Evolutionary conservation across 2,329 filamentous ascomycete genomes (phyloP).

Genomic region (Ascochyta rabiei): DNA sequence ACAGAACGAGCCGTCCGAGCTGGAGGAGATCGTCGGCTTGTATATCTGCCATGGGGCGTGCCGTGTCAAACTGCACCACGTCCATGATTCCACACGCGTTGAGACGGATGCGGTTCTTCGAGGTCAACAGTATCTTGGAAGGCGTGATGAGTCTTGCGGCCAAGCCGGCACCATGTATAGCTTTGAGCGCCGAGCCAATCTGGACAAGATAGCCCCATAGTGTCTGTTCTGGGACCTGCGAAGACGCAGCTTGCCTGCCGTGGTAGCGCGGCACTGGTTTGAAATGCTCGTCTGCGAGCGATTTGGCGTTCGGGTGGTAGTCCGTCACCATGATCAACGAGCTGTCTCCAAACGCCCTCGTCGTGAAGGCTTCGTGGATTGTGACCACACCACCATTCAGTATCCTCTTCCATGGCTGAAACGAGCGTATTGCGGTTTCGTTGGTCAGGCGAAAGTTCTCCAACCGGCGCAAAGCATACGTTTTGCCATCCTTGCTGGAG

Average conservation of each 20-base stretch:
- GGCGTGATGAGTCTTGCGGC: constrained; percentile 86
- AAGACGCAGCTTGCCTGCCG: constrained; percentile 43
- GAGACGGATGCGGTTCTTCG: constrained; percentile 86
- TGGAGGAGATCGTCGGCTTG: constrained; percentile 88
- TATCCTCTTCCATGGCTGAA: constrained; percentile 88
- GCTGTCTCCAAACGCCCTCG: constrained; percentile 89
- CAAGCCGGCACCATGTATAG: constrained; percentile 80
- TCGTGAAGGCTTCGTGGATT: constrained; percentile 91
- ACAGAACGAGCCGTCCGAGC: constrained; percentile 84
- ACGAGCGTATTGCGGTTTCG: constrained; percentile 83
- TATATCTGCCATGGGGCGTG: constrained; percentile 71
- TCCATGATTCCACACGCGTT: constrained; percentile 90
- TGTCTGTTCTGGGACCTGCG: constrained; percentile 67
- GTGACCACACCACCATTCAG: constrained; percentile 82
- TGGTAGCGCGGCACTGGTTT: constrained; percentile 48
- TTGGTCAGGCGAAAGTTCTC: constrained; percentile 90
- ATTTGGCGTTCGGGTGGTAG: constrained; percentile 90
- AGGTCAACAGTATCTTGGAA: constrained; percentile 87
- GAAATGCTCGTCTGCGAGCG: constrained; percentile 83
- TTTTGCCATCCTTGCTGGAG: constrained; percentile 84
- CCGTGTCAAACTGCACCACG: constrained; percentile 80
- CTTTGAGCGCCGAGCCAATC: constrained; percentile 83
- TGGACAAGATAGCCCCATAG: constrained; percentile 94
- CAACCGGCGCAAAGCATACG: constrained; percentile 85
- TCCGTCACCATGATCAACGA: constrained; percentile 93